Evolutionary conservation across 2,329 filamentous ascomycete species (phyloP).

Genomic region (Tolypocladium ovalisporum): DNA sequence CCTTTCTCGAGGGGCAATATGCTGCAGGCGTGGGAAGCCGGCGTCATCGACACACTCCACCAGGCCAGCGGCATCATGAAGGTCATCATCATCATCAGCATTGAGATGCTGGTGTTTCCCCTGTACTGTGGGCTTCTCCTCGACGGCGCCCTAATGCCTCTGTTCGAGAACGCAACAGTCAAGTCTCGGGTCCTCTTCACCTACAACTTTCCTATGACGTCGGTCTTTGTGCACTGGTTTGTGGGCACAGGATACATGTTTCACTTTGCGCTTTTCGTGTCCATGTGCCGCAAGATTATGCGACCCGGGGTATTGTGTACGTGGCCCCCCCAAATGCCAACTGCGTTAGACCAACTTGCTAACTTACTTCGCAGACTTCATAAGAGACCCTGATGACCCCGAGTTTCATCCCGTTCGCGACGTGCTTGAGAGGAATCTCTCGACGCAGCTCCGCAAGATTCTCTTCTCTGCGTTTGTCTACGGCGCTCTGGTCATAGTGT

Average conservation of each 20-base stretch:
- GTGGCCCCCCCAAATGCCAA: conserved; percentile 17
- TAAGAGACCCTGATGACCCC: conserved; percentile 93
- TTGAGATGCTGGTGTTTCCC: conserved; percentile 97
- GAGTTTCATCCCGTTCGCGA: conserved; percentile 97
- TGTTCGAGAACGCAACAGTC: conserved; percentile 75
- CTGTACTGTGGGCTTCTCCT: conserved; percentile 89
- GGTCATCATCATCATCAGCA: conserved; percentile 95
- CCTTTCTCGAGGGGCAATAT: conserved; percentile 51
- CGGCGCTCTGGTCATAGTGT: conserved; percentile 82
- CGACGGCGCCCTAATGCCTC: conserved; percentile 75
- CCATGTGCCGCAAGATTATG: conserved; percentile 98
- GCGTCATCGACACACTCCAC: conserved; percentile 70
- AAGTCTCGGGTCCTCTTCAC: conserved; percentile 71
- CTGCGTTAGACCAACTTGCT: background rate
- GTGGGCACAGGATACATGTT: conserved; percentile 99
- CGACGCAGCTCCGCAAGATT: conserved; percentile 91
- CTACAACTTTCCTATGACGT: conserved; percentile 69
- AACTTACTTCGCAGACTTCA: conserved; percentile 59
- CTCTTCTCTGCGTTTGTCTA: conserved; percentile 94
- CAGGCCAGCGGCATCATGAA: conserved; percentile 97
- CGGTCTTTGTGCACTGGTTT: conserved; percentile 97
- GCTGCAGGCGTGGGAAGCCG: conserved; percentile 58
- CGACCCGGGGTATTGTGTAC: conserved; percentile 83
- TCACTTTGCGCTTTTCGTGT: conserved; percentile 95
- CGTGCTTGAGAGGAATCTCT: conserved; percentile 84